Conservation (phyloP, 2,329 filamentous ascomycete genomes). For the Colletotrichum lindemuthianum region DNA sequence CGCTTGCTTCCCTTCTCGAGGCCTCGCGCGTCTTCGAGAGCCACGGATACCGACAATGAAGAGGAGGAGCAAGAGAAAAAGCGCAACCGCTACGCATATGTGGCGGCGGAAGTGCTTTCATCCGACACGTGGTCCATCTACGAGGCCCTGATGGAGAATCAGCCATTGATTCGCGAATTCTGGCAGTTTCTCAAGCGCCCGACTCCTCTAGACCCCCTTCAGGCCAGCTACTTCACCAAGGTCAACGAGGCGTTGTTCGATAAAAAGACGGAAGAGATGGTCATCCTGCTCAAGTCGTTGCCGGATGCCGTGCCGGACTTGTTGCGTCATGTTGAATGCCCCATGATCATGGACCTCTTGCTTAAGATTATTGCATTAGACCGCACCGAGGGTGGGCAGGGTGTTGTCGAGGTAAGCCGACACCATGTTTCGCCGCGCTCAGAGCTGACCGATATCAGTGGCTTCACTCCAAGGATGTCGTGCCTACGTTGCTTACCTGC, state of each 20-base stretch:
- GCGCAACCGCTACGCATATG: constrained; percentile 92
- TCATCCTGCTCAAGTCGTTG: constrained; percentile 85
- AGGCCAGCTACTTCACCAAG: constrained; percentile 98
- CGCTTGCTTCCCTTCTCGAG: constrained; percentile 60
- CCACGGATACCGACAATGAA: constrained; percentile 60
- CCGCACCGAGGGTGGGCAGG: constrained; percentile 88
- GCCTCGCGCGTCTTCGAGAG: constrained; percentile 63
- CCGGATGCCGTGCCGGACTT: constrained; percentile 85
- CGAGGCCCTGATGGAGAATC: constrained; percentile 89
- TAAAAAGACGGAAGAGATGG: constrained; percentile 98
- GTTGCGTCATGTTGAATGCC: constrained; percentile 93
- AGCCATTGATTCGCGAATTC: constrained; percentile 80
- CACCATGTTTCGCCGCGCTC: constrained; percentile 1
- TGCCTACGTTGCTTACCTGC: constrained; percentile 87
- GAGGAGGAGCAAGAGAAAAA: constrained; percentile 88
- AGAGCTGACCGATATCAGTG: constrained; percentile 64
- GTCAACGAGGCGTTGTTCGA: constrained; percentile 98
- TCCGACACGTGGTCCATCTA: constrained; percentile 98
- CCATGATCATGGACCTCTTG: constrained; percentile 97
- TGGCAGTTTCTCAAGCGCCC: constrained; percentile 89
- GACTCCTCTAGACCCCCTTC: constrained; percentile 88
- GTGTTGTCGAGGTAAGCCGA: constrained; percentile 85
- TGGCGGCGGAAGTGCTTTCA: constrained; percentile 91
- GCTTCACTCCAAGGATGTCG: constrained; percentile 89
- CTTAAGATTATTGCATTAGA: constrained; percentile 97